phyloP scores from a whole-genome alignment of 1,284 basidiomycete genomes.

The Ganoderma lucidum region DNA sequence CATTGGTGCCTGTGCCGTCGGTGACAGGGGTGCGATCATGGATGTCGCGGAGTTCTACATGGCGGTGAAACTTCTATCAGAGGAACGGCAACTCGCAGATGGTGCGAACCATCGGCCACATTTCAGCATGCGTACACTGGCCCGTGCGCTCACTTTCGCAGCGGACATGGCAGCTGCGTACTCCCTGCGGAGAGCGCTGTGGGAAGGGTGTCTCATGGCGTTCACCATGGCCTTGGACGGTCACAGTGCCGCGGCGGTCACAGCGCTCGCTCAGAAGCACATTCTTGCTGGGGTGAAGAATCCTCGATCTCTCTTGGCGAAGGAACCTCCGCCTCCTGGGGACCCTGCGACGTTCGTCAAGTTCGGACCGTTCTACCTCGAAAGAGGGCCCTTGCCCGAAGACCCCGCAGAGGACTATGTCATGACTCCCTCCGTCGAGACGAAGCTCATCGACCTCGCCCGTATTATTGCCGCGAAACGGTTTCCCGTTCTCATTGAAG shows the following conservation, averaged over 20 bases:
- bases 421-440: slow-evolving; percentile 96
- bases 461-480: slow-evolving; percentile 90
- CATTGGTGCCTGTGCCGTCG: slow-evolving; percentile 84
- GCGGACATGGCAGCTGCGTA: slow-evolving; percentile 83
- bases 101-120: slow-evolving; percentile 96
- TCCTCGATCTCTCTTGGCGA: slow-evolving; percentile 74
- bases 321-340: slow-evolving; percentile 69
- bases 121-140: slow-evolving; percentile 96
- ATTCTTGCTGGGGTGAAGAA: slow-evolving; percentile 89
- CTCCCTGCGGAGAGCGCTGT: slow-evolving; percentile 87
- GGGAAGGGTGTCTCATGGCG: slow-evolving; percentile 97
- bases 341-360: slow-evolving; percentile 74
- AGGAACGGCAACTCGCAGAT: slow-evolving; percentile 89
- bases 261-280: slow-evolving; percentile 76
- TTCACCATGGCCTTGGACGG: slow-evolving; percentile 95
- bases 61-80: slow-evolving; percentile 83
- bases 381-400: slow-evolving; percentile 73
- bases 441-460: slow-evolving; percentile 92
- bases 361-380: slow-evolving; percentile 93
- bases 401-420: slow-evolving; percentile 86
- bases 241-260: slow-evolving; percentile 76
- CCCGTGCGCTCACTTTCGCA: slow-evolving; percentile 92
- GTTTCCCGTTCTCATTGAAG: slow-evolving; percentile 97
- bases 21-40: slow-evolving; percentile 90
- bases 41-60: slow-evolving; percentile 94